Percentiles rank a stretch among this genome's conserved stretches.
Conservation (phyloP, 2,329 filamentous ascomycete species). For the Colletotrichum abscissum region DNA sequence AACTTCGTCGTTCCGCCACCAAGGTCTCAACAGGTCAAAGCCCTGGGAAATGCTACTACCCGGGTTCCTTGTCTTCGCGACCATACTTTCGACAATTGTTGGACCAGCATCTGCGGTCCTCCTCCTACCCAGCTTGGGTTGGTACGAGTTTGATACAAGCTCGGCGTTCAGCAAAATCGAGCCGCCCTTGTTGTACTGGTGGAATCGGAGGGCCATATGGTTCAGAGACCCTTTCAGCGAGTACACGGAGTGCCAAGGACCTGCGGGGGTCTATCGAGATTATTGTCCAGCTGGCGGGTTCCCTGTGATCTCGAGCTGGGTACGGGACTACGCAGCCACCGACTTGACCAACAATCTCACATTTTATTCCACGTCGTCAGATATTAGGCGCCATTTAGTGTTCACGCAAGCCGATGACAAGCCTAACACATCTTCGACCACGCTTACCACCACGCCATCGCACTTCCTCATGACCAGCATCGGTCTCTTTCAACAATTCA, state of each 20-base stretch:
- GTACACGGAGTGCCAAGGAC: background rate
- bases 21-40: background rate
- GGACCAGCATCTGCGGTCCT: conserved; percentile 23
- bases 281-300: conserved; percentile 3
- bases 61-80: conserved; percentile 10
- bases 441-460: background rate
- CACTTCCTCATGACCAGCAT: background rate
- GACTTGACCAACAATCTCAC: background rate
- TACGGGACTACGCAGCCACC: background rate
- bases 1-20: conserved; percentile 3
- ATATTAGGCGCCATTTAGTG: background rate
- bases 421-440: background rate
- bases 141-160: background rate
- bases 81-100: conserved; percentile 9
- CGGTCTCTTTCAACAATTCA: background rate
- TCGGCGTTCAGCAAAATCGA: background rate
- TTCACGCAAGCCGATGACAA: background rate
- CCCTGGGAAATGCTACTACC: background rate
- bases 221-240: background rate
- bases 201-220: background rate
- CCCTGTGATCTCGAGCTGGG: conserved; percentile 1
- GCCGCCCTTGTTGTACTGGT: background rate
- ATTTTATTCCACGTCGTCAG: background rate
- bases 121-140: conserved; percentile 15
- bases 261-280: background rate